Base-by-base conservation (phyloP, 495 filamentous ascomycete genomes). In the Penicillium nucicola region DNA sequence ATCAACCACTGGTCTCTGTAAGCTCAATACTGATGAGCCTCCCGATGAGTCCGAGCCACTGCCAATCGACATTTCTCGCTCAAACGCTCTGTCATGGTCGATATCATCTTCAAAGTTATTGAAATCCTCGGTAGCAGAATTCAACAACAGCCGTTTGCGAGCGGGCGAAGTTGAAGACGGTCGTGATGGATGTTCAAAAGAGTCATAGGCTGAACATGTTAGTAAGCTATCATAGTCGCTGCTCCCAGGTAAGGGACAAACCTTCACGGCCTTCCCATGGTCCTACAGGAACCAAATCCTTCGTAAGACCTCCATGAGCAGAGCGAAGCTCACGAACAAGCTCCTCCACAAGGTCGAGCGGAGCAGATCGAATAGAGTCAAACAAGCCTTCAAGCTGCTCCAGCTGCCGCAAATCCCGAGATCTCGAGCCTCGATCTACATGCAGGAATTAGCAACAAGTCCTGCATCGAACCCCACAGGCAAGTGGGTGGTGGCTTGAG, bases 301-400 rank as follows among this genome's bases (percentile, higher is more conserved):
- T 58, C 38, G 55, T 64, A 20, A 60, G 22, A 1, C 50, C 56
- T 11, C 55, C 57, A 20, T 62, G 63, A 33, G 60, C 45, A 4
- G 50, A 39, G 11, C 72, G 65, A 47, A 76, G 65, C 31, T 69
- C 60, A 7, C 56, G 59, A 33, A 76, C 56, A 14, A 76, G 32
- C 6, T 60, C 54, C 44, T 72, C 68, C 11, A 73, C 66, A 10
- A 68, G 52, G 6, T 63, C 45, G 13, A 56, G 53, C 31, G 70
- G 68, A 15, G 69, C 72, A 3, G 68, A 68, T 18, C 71, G 69
- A 56, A 76, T 69, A 34, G 66, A 65, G 31, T 68, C 60, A 55
- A 76, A 71, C 44, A 76, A 59, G 38, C 47, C 56, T 49, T 68
- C 68, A 13, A 76, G 63, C 50, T 69, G 58, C 28, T 63, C 60